A percentile compares a stretch with the other conserved stretches of the same genome.
Evolutionary conservation across 225 moss, liverwort and hornwort genomes (phyloP).

Genomic region (Antitrichia curtipendula): DNA sequence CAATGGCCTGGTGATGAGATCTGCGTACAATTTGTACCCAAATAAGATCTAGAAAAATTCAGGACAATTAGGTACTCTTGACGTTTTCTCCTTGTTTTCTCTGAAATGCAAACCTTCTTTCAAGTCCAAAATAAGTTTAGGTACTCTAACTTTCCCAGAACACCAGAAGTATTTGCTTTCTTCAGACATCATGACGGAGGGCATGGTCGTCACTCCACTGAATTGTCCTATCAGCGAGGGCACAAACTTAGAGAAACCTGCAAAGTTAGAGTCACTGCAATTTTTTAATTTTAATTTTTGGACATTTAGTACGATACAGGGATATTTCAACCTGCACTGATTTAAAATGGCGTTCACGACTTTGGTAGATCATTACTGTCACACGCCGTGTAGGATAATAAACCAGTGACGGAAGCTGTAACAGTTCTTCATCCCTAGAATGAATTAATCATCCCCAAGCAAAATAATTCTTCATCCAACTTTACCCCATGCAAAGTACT

Average conservation of each 20-base stretch:
- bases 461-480: not conserved
- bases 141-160: not conserved
- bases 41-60: not conserved
- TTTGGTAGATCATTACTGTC: not conserved
- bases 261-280: not conserved
- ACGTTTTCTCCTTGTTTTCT: not conserved
- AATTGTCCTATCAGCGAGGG: not conserved
- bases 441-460: not conserved
- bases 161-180: not conserved
- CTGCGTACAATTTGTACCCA: not conserved
- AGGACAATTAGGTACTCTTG: not conserved
- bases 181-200: not conserved
- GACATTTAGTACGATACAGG: not conserved
- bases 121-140: not conserved
- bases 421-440: not conserved
- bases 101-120: not conserved
- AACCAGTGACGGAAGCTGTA: not conserved
- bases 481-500: not conserved
- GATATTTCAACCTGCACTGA: not conserved
- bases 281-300: not conserved
- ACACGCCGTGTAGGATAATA: not conserved
- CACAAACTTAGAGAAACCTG: not conserved
- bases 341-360: too few relatives aligned
- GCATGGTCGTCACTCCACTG: not conserved
- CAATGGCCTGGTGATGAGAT: not conserved